Conservation (phyloP, 768 basidiomycete genomes). For the Amanita fuliginea region DNA sequence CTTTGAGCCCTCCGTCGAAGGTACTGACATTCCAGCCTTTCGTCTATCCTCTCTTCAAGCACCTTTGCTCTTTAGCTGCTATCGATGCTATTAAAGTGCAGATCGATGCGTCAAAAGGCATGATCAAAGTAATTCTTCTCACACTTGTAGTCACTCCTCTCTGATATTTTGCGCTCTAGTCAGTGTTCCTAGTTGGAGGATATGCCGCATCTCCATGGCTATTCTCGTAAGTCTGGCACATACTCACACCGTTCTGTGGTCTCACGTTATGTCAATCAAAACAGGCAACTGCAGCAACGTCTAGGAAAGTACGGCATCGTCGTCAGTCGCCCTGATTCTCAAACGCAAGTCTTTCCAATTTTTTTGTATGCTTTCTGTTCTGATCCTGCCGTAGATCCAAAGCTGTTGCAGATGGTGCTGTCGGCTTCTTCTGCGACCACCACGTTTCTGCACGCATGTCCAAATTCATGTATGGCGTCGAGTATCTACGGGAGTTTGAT, state of each 20-base stretch:
- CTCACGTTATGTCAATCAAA: not conserved
- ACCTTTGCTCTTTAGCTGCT: slow-evolving; percentile 32
- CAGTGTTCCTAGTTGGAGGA: slow-evolving; percentile 77
- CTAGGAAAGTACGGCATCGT: slow-evolving; percentile 43
- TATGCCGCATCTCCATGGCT: slow-evolving; percentile 80
- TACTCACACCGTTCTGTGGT: not conserved
- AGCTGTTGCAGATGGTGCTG: slow-evolving; percentile 75
- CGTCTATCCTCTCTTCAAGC: not conserved
- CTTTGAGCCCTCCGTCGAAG: slow-evolving; percentile 70
- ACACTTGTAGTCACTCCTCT: not conserved
- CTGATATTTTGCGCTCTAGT: slow-evolving; percentile 24
- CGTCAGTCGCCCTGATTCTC: slow-evolving; percentile 68
- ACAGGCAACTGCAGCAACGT: slow-evolving; percentile 57
- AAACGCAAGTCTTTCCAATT: slow-evolving; percentile 41
- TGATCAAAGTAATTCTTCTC: slow-evolving; percentile 43
- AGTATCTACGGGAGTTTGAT: slow-evolving; percentile 63
- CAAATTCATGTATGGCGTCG: slow-evolving; percentile 75
- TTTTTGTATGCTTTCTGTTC: not conserved
- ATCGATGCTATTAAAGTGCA: slow-evolving; percentile 58
- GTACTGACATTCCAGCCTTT: slow-evolving; percentile 13
- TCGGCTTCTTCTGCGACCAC: slow-evolving; percentile 79
- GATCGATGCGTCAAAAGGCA: slow-evolving; percentile 55
- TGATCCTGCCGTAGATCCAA: slow-evolving; percentile 46
- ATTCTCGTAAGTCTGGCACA: slow-evolving; percentile 28
- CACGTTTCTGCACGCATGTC: slow-evolving; percentile 76